Evolutionary conservation across 2,329 filamentous ascomycete species (phyloP), one percentile per base, ranked within the genome.

Genomic region (Diaporthe aspalathi): DNA sequence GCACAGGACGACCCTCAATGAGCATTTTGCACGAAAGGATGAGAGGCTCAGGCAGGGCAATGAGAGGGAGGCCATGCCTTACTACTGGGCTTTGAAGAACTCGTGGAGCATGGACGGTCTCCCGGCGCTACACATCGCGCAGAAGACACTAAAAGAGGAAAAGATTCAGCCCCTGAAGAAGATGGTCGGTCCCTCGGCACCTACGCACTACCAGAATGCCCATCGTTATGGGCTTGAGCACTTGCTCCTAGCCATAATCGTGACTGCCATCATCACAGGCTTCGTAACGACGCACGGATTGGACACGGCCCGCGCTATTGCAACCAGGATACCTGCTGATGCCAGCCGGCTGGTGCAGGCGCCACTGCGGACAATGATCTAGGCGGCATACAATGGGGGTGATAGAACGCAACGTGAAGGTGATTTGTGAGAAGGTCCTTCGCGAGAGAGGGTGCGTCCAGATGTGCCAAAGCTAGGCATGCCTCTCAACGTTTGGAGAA

Each of bases 81-180:
- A 75, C 29, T 83, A 83, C 73, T 83, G 82, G 82, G 82, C 82
- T 0, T 71, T 76, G 49, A 84, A 83, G 74, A 84, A 82, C 65
- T 76, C 81, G 0, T 81, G 76, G 74, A 83, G 81, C 54, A 78
- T 84, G 66, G 82, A 84, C 53, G 80, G 80, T 0, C 76, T 84
- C 0, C 82, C 82, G 0, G 81, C 78, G 0, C 80, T 84, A 76
- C 74, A 77, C 6, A 72, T 79, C 22, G 82, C 76, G 1, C 72
- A 79, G 38, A 76, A 77, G 72, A 77, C 77, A 2, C 78, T 75
- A 4, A 75, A 77, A 27, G 68, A 78, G 62, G 76, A 81, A 45
- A 72, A 76, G 1, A 77, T 84, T 40, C 73, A 74, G n/a, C 82
- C 82, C 1, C 70, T 81, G 2, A 76, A 79, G 74, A 84, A 84